Conservation (phyloP, 2,329 filamentous ascomycete species). For the Phaeosphaeria sp. region DNA sequence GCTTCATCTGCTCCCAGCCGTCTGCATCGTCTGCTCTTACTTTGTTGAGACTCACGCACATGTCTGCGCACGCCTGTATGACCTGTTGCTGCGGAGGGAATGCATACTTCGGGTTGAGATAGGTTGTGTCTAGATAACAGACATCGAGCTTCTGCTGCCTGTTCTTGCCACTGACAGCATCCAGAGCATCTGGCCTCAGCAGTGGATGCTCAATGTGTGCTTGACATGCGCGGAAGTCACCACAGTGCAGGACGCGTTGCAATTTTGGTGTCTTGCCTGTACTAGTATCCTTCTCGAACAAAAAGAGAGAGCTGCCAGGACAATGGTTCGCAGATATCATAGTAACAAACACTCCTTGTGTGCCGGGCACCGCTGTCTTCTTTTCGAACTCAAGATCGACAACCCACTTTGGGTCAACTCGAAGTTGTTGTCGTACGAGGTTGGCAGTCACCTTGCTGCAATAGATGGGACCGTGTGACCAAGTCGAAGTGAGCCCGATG, state of each 20-base stretch:
- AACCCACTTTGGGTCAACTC: conserved; percentile 85
- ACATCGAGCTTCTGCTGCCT: conserved; percentile 89
- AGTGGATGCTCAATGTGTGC: conserved; percentile 84
- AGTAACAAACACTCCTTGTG: conserved; percentile 82
- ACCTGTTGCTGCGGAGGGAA: conserved; percentile 91
- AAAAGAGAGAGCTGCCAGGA: conserved; percentile 89
- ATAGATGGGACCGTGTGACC: conserved; percentile 94
- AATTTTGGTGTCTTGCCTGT: conserved; percentile 65
- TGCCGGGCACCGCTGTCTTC: conserved; percentile 78
- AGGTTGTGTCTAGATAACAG: conserved; percentile 97
- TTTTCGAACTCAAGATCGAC: conserved; percentile 85
- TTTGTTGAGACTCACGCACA: conserved; percentile 80
- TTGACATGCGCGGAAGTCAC: conserved; percentile 91
- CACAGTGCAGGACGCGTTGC: conserved; percentile 90
- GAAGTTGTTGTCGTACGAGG: conserved; percentile 83
- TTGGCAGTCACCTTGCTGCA: conserved; percentile 93
- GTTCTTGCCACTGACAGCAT: conserved; percentile 72
- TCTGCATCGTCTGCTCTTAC: conserved; percentile 66
- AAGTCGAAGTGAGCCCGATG: conserved; percentile 84
- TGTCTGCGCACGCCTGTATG: conserved; percentile 83
- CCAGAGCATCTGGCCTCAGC: conserved; percentile 75
- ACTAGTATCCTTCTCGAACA: conserved; percentile 81
- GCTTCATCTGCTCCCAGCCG: conserved; percentile 64
- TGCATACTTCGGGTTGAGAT: conserved; percentile 92
- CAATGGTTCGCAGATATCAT: conserved; percentile 98